Conservation (phyloP, 2,329 filamentous ascomycete genomes). For the Pseudogymnoascus sp. region DNA sequence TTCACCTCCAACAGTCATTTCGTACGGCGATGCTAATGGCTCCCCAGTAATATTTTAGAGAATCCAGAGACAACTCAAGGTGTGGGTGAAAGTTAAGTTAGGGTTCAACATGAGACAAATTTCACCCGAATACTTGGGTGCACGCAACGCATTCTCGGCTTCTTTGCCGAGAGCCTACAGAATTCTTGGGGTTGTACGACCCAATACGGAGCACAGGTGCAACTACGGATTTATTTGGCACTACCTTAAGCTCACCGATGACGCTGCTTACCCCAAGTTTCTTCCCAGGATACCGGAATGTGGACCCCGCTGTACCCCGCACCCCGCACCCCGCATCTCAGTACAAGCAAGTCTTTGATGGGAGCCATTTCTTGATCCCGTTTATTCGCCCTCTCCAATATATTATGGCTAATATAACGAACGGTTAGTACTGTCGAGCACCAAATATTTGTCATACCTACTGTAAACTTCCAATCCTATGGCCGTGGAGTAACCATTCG, state of each 20-base stretch:
- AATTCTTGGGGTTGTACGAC: not conserved
- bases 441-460: not conserved
- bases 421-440: not conserved
- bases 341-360: not conserved
- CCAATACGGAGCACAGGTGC: not conserved
- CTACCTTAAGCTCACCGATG: not conserved
- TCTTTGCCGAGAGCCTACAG: not conserved
- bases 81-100: not conserved
- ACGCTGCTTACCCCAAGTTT: not conserved
- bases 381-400: not conserved
- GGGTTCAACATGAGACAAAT: not conserved
- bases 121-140: not conserved
- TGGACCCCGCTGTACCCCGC: not conserved
- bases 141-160: not conserved
- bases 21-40: not conserved
- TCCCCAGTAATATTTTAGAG: not conserved
- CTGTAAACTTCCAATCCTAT: not conserved
- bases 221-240: not conserved
- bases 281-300: not conserved
- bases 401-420: not conserved
- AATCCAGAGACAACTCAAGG: not conserved
- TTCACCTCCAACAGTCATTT: not conserved
- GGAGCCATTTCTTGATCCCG: not conserved
- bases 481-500: not conserved
- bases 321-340: not conserved